phyloP scores from a whole-genome alignment of 2,329 filamentous ascomycete species.

The Sclerotinia trifoliorum region DNA sequence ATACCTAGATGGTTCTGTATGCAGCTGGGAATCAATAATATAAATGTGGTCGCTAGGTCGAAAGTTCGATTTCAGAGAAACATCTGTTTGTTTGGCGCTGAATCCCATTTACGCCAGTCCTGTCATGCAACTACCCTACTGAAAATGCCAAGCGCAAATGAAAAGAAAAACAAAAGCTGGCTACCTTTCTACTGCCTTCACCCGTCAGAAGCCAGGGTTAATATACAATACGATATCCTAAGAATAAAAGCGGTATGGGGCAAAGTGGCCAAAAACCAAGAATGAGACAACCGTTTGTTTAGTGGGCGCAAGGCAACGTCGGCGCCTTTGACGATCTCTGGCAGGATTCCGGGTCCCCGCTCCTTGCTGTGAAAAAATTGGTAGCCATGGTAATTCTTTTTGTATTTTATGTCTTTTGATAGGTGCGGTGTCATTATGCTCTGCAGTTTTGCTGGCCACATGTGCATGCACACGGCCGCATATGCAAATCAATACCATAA shows the following conservation, averaged over 20 bases:
- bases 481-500: no score
- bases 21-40: neutral
- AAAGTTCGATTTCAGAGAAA: neutral
- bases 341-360: no score
- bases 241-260: neutral
- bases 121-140: neutral
- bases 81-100: neutral
- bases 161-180: neutral
- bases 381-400: no score
- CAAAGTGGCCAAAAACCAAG: neutral
- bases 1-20: neutral
- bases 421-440: no score
- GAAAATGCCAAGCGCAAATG: neutral
- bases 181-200: neutral
- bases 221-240: neutral
- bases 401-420: no score
- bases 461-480: no score
- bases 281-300: neutral
- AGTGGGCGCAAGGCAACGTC: neutral
- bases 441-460: no score
- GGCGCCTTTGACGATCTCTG: neutral
- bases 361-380: no score
- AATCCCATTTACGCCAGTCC: neutral
- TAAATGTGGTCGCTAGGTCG: neutral
- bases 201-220: neutral